phyloP scores from a whole-genome alignment of 345 rosid genomes.

The Erysimum cheiranthoides region DNA sequence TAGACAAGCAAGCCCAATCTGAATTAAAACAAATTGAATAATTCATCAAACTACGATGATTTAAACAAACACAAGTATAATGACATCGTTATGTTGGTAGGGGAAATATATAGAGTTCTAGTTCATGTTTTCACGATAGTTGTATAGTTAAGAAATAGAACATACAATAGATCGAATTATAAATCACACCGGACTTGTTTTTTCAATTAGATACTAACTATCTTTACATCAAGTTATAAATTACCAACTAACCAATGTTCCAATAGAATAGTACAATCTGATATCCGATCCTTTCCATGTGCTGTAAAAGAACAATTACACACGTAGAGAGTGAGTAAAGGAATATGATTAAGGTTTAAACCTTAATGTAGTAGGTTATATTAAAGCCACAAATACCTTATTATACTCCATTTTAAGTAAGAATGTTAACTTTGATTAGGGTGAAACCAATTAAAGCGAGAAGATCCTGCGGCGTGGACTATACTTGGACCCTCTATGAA shows the following conservation, averaged over 20 bases:
- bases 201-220: not conserved
- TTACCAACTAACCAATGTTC: slow-evolving; percentile 17
- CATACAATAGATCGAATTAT: not conserved
- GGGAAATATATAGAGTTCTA: not conserved
- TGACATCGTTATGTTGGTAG: not conserved
- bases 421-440: slow-evolving; percentile 34
- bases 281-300: slow-evolving; percentile 27
- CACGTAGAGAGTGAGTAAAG: slow-evolving; percentile 36
- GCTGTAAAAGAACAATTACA: slow-evolving; percentile 38
- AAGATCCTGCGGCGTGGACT: slow-evolving; percentile 39
- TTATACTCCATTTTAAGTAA: slow-evolving; percentile 1
- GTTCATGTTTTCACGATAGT: not conserved
- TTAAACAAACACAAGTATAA: not conserved
- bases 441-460: slow-evolving; percentile 36
- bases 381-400: slow-evolving; percentile 21
- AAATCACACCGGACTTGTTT: too few species aligned
- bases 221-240: not conserved
- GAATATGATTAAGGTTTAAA: slow-evolving; percentile 43
- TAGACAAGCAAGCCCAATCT: too few species aligned
- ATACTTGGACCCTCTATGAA: slow-evolving; percentile 39
- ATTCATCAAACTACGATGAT: too few species aligned
- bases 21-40: too few species aligned
- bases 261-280: not conserved
- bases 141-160: not conserved
- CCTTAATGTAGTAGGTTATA: slow-evolving; percentile 36